phyloP scores from a whole-genome alignment of 257 asterid species.

The Solanum bulbocastanum region DNA sequence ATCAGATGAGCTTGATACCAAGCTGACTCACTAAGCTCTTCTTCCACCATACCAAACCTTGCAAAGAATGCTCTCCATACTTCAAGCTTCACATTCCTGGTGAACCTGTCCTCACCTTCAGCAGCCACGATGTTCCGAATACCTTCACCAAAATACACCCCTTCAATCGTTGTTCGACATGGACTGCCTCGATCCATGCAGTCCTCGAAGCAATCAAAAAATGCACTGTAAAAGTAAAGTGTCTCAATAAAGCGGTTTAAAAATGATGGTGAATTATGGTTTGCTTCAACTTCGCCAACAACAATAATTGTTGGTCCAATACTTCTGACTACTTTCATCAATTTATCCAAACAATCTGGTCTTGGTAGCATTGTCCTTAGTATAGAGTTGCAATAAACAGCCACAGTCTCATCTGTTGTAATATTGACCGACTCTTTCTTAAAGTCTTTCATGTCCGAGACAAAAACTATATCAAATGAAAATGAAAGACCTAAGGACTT shows the following conservation, averaged over 20 bases:
- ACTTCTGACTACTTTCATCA: slow-evolving; percentile 30
- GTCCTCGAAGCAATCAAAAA: slow-evolving; percentile 55
- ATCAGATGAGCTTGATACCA: slow-evolving; percentile 38
- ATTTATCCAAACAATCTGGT: slow-evolving; percentile 24
- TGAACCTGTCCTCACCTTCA: slow-evolving; percentile 38
- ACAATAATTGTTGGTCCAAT: slow-evolving; percentile 44
- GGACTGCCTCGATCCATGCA: slow-evolving; percentile 31
- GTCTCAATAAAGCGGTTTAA: slow-evolving; percentile 49
- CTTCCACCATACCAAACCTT: slow-evolving; percentile 39
- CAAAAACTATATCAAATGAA: slow-evolving; percentile 21
- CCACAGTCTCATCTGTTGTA: slow-evolving; percentile 35
- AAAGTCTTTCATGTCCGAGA: slow-evolving; percentile 34
- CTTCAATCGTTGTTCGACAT: slow-evolving; percentile 30
- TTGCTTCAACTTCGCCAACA: slow-evolving; percentile 56
- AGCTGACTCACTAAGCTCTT: slow-evolving; percentile 36
- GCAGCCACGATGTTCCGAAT: slow-evolving; percentile 41
- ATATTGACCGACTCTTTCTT: slow-evolving; percentile 14
- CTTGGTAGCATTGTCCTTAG: slow-evolving; percentile 45
- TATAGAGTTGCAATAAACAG: slow-evolving; percentile 26
- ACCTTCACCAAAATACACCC: slow-evolving; percentile 40
- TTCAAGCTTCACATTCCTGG: slow-evolving; percentile 40
- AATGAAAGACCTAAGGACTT: slow-evolving; percentile 36
- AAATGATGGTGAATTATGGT: slow-evolving; percentile 55
- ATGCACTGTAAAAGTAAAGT: slow-evolving; percentile 33
- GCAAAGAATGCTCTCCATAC: slow-evolving; percentile 57